These are phyloP conservation scores for Cercospora zeae-maydis DNA, from an alignment of 2,329 filamentous ascomycete genomes.

Conservation along the genomic window DNA sequence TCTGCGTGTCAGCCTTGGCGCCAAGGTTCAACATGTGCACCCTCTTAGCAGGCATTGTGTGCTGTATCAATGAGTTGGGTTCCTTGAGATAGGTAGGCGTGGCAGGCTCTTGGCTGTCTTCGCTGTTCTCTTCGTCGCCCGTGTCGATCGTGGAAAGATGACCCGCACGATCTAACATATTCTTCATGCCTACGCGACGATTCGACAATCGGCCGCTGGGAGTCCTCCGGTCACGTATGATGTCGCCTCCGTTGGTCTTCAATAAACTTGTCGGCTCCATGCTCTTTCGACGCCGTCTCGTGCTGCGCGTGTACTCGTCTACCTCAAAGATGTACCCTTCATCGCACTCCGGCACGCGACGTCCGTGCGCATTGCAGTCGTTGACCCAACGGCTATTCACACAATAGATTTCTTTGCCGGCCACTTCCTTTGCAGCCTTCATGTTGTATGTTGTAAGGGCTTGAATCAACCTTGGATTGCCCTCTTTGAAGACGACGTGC, in stretches of 20 bases:
- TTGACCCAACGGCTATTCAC: conserved; percentile 40
- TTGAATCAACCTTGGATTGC: conserved; percentile 36
- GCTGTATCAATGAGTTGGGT: conserved; percentile 32
- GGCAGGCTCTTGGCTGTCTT: conserved; percentile 26
- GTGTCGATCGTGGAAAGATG: conserved; percentile 5
- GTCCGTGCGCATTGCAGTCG: conserved; percentile 35
- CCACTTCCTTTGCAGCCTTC: conserved; percentile 24
- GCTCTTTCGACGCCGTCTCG: conserved; percentile 35
- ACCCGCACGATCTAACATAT: neutral
- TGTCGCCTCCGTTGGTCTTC: conserved; percentile 33
- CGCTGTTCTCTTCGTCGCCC: conserved; percentile 29
- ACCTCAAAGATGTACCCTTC: conserved; percentile 37
- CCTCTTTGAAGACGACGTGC: conserved; percentile 40
- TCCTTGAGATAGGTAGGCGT: conserved; percentile 34
- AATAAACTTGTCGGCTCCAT: conserved; percentile 37
- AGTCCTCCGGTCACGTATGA: conserved; percentile 33
- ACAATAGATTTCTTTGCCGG: conserved; percentile 32
- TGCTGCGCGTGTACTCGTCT: conserved; percentile 32
- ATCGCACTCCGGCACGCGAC: conserved; percentile 31
- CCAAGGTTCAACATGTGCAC: conserved; percentile 34
- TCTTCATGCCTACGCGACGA: conserved; percentile 25
- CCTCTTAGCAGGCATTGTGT: conserved; percentile 37
- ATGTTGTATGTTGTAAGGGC: conserved; percentile 35
- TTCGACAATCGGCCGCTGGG: conserved; percentile 30
- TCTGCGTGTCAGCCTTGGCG: conserved; percentile 25